A percentile compares a stretch with the other conserved stretches of the same genome.
Evolutionary conservation across 2,329 filamentous ascomycete genomes (phyloP).

Genomic region (Xylariaceae sp.): DNA sequence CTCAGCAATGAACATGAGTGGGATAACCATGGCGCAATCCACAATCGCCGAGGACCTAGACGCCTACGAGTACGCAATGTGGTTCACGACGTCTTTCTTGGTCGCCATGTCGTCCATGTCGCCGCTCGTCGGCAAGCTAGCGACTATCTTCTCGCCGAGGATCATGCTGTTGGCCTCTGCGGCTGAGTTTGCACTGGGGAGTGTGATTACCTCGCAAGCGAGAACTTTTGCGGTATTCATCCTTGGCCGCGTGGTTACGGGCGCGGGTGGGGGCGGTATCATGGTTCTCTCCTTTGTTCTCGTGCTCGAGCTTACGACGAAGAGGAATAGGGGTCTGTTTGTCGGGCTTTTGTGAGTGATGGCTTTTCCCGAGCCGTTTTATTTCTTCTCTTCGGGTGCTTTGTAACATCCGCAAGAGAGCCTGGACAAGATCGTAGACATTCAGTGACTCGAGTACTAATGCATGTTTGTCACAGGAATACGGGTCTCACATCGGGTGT

Average conservation of each 20-base stretch:
- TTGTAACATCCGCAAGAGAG: no score
- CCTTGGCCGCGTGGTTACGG: slow-evolving; percentile 62
- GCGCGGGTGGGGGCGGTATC: slow-evolving; percentile 66
- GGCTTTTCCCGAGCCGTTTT: background rate
- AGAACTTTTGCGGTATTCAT: slow-evolving; percentile 60
- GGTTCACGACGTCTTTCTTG: slow-evolving; percentile 78
- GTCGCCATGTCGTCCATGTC: slow-evolving; percentile 58
- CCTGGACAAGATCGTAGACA: no score
- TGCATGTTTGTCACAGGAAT: slow-evolving; percentile 40
- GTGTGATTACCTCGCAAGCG: slow-evolving; percentile 61
- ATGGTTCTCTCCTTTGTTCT: slow-evolving; percentile 72
- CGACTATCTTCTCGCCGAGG: slow-evolving; percentile 68
- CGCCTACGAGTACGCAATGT: slow-evolving; percentile 68
- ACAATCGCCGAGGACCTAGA: slow-evolving; percentile 70
- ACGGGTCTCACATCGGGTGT: slow-evolving; percentile 68
- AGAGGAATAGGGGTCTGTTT: slow-evolving; percentile 65
- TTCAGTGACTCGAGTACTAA: no score
- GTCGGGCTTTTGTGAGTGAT: slow-evolving; percentile 57
- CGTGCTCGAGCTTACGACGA: slow-evolving; percentile 67
- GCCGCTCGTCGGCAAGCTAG: slow-evolving; percentile 67
- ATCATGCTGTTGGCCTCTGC: slow-evolving; percentile 61
- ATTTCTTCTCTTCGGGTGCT: no score
- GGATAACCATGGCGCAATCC: slow-evolving; percentile 77
- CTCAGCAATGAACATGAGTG: slow-evolving; percentile 66
- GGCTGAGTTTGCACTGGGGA: slow-evolving; percentile 55